A percentile compares a stretch with the other conserved stretches of the same genome.
Conservation (phyloP, 805 yeast species). For the Danielia oregonensis region DNA sequence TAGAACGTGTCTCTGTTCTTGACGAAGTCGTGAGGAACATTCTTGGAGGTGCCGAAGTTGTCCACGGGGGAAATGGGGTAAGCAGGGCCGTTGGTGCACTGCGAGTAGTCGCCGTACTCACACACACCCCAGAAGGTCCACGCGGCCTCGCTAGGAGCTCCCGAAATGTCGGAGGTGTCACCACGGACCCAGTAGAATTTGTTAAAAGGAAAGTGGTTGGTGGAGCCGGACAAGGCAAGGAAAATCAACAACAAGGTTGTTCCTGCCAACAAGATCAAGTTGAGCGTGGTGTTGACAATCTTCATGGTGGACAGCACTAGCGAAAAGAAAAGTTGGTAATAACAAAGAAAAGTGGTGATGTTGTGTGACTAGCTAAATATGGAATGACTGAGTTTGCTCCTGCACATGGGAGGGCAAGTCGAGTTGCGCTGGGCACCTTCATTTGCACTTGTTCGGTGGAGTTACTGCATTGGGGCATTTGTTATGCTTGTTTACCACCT, state of each 20-base stretch:
- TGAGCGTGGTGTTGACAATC: slow-evolving; percentile 28
- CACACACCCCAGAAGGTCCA: slow-evolving; percentile 85
- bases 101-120: slow-evolving; percentile 52
- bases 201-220: slow-evolving; percentile 27
- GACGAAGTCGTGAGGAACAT: slow-evolving; percentile 53
- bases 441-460: not conserved
- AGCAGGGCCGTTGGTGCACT: slow-evolving; percentile 61
- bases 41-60: slow-evolving; percentile 55
- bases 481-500: too few species aligned
- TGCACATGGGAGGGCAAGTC: slow-evolving; percentile 8
- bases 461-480: slow-evolving; percentile 2
- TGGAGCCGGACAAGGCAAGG: slow-evolving; percentile 16
- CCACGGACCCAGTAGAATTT: slow-evolving; percentile 79
- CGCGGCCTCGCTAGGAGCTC: slow-evolving; percentile 51
- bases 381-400: slow-evolving; percentile 13
- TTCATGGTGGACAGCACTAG: slow-evolving; percentile 21
- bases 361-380: slow-evolving; percentile 6
- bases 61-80: slow-evolving; percentile 78
- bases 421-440: slow-evolving; percentile 9
- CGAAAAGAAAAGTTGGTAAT: not conserved
- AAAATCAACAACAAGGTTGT: slow-evolving; percentile 53
- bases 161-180: slow-evolving; percentile 54
- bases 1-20: slow-evolving; percentile 53
- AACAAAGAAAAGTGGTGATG: not conserved
- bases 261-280: slow-evolving; percentile 40